Evolutionary conservation across 148 eudicot species (phyloP).

Genomic region (Rhododendron simsii): DNA sequence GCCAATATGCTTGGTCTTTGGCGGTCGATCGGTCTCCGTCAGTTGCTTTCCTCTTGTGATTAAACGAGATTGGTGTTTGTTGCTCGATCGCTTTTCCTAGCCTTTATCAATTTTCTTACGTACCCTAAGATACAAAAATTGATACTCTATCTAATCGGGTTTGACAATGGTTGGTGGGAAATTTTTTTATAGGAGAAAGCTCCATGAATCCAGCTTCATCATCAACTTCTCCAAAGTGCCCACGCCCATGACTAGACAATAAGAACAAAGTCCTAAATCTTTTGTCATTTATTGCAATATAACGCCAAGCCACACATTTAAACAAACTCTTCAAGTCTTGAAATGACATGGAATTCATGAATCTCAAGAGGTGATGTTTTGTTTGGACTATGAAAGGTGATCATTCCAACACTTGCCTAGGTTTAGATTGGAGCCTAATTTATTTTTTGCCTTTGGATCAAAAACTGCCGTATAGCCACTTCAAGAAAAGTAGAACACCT

Average conservation of each 20-base stretch:
- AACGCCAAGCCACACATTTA: neutral
- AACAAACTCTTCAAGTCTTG: neutral
- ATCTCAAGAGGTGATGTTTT: neutral
- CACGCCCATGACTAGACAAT: neutral
- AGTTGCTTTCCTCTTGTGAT: too few relatives aligned
- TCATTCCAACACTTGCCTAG: neutral
- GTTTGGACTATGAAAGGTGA: neutral
- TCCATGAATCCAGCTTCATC: neutral
- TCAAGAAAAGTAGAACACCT: neutral
- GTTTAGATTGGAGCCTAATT: neutral
- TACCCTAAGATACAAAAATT: too few relatives aligned
- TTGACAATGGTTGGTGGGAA: neutral
- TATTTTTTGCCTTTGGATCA: neutral
- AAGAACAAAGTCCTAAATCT: neutral
- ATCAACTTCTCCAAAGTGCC: neutral
- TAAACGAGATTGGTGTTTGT: too few relatives aligned
- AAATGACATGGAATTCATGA: neutral
- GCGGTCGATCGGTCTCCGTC: too few relatives aligned
- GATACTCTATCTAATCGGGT: too few relatives aligned
- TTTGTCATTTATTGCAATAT: neutral
- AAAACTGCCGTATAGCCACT: neutral
- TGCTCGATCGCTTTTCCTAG: too few relatives aligned
- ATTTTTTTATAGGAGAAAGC: neutral
- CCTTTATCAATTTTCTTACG: too few relatives aligned
- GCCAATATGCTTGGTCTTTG: too few relatives aligned